phyloP scores from a whole-genome alignment of 345 rosid species.

The Bruguiera parviflora region DNA sequence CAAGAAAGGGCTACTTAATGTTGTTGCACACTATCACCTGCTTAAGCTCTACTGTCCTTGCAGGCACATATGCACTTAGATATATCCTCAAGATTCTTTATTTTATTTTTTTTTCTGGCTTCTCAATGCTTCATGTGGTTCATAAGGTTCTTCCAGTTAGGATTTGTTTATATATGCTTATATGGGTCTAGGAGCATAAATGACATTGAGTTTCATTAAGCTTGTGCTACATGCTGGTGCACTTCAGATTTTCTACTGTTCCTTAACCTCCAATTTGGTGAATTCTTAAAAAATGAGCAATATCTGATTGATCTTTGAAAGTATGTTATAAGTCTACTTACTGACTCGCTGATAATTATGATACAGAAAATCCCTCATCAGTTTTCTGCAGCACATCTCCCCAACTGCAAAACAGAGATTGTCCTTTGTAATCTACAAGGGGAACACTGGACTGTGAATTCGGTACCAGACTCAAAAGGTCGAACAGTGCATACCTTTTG shows the following conservation, averaged over 20 bases:
- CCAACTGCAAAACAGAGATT: conserved; percentile 51
- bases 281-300: too few species aligned
- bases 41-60: neutral
- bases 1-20: neutral
- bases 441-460: conserved; percentile 55
- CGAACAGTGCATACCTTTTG: conserved; percentile 49
- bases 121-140: too few species aligned
- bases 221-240: too few species aligned
- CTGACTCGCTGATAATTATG: conserved; percentile 4
- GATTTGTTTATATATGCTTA: neutral
- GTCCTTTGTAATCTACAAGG: conserved; percentile 44
- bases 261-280: too few species aligned
- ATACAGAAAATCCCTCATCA: conserved; percentile 59
- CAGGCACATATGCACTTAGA: too few species aligned
- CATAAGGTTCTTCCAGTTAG: neutral
- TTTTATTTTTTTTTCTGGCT: neutral
- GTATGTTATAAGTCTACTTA: neutral
- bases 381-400: conserved; percentile 55
- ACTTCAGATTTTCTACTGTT: too few species aligned
- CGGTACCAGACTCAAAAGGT: conserved; percentile 62
- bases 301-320: neutral
- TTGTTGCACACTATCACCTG: neutral
- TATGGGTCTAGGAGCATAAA: too few species aligned
- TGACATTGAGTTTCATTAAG: too few species aligned
- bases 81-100: too few species aligned